Conservation (phyloP, 108 stramenopile genomes). For the Cyclostephanos invisitatus region DNA sequence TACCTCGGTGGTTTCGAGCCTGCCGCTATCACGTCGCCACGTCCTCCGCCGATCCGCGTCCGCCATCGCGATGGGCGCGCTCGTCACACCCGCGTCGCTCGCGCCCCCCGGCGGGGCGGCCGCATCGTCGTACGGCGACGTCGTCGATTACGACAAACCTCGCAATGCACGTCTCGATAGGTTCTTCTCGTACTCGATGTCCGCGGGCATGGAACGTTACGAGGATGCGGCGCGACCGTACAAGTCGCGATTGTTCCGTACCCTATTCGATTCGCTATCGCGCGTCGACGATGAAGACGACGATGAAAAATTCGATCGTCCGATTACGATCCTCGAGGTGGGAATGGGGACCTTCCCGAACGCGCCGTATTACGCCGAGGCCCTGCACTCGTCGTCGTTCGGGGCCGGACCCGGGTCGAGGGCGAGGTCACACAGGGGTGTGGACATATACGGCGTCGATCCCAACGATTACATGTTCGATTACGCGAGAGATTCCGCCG, state of each 20-base stretch:
- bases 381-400: background rate
- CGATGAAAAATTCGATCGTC: conserved; percentile 4
- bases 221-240: conserved; percentile 47
- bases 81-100: no score
- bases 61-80: no score
- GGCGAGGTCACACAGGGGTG: background rate
- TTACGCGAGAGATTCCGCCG: conserved; percentile 53
- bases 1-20: no score
- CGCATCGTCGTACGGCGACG: no score
- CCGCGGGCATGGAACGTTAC: conserved; percentile 50
- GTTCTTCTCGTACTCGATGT: conserved; percentile 47
- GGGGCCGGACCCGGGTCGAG: background rate
- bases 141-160: conserved; percentile 15
- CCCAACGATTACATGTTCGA: conserved; percentile 56
- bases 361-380: conserved; percentile 49
- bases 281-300: no score
- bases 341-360: conserved; percentile 68
- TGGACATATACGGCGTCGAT: conserved; percentile 61
- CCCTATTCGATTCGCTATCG: conserved; percentile 6
- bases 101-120: no score
- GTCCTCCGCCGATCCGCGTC: no score
- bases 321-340: conserved; percentile 48
- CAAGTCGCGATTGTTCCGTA: conserved; percentile 49
- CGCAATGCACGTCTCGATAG: conserved; percentile 28
- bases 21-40: no score